These are phyloP conservation scores for Quercus lobata DNA, from an alignment of 331 rosid species.

Conservation along the genomic window DNA sequence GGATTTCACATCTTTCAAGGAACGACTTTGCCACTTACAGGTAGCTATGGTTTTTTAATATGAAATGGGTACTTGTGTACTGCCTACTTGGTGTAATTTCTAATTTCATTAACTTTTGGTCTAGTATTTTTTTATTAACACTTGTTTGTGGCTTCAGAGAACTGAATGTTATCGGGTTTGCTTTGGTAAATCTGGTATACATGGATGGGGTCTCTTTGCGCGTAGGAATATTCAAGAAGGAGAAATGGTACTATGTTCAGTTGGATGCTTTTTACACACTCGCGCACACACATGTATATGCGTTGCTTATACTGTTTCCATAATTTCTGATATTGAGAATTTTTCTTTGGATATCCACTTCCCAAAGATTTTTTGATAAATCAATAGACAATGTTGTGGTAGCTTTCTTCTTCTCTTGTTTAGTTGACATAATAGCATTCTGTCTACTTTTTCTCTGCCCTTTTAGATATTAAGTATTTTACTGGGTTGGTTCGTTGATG, in stretches of 20 bases:
- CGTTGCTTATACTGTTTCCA: not conserved
- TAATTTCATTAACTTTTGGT: not conserved
- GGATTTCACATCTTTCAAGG: constrained; percentile 75
- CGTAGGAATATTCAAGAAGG: constrained; percentile 90
- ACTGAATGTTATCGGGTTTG: constrained; percentile 70
- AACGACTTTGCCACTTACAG: constrained; percentile 75
- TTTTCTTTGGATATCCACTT: not conserved
- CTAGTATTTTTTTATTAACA: not conserved
- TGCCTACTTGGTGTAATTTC: not conserved
- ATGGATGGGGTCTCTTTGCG: constrained; percentile 99
- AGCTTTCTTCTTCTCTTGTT: not conserved
- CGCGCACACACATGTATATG: not conserved
- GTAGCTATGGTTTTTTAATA: constrained; percentile 33
- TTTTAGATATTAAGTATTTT: not conserved
- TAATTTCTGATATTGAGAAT: not conserved
- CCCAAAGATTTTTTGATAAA: not conserved
- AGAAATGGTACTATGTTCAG: constrained; percentile 65
- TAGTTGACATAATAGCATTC: not conserved
- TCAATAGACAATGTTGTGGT: not conserved
- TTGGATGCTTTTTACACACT: not conserved
- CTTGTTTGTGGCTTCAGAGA: constrained; percentile 49
- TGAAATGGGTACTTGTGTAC: constrained; percentile 10
- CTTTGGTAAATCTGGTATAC: constrained; percentile 96
- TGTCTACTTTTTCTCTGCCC: not conserved
- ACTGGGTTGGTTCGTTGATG: not conserved